These are phyloP conservation scores for Hondaea fermentalgiana DNA, from an alignment of 108 stramenopile species.

Conservation along the genomic window DNA sequence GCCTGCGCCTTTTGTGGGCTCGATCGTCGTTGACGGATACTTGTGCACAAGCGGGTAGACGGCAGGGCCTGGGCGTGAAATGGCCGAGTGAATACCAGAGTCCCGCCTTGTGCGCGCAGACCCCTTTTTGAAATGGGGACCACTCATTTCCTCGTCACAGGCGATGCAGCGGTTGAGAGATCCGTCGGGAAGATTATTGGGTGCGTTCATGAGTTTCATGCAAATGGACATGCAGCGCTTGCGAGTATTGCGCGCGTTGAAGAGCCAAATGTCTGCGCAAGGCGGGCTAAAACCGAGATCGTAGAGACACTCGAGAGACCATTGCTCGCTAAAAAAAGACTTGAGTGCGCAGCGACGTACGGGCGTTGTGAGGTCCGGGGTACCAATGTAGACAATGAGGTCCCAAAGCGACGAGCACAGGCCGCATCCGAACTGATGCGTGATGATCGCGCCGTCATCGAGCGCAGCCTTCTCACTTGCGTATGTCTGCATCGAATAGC, in stretches of 20 bases:
- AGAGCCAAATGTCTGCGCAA: neutral
- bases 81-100: neutral
- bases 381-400: neutral
- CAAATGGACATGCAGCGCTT: neutral
- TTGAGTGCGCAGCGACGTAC: neutral
- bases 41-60: neutral
- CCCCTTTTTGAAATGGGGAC: neutral
- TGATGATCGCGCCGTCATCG: neutral
- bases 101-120: neutral
- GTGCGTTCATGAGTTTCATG: neutral
- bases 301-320: neutral
- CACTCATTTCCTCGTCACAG: neutral
- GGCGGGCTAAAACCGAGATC: neutral
- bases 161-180: neutral
- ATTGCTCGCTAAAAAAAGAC: neutral
- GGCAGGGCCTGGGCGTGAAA: neutral
- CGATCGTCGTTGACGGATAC: neutral
- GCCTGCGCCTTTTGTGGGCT: too few species aligned
- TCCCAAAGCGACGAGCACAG: neutral
- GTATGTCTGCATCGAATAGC: neutral
- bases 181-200: neutral
- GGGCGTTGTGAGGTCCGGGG: neutral
- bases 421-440: neutral
- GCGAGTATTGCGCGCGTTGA: neutral
- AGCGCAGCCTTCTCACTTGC: neutral